Base-by-base conservation (phyloP, 768 basidiomycete genomes). In the Psilocybe subaeruginosa region DNA sequence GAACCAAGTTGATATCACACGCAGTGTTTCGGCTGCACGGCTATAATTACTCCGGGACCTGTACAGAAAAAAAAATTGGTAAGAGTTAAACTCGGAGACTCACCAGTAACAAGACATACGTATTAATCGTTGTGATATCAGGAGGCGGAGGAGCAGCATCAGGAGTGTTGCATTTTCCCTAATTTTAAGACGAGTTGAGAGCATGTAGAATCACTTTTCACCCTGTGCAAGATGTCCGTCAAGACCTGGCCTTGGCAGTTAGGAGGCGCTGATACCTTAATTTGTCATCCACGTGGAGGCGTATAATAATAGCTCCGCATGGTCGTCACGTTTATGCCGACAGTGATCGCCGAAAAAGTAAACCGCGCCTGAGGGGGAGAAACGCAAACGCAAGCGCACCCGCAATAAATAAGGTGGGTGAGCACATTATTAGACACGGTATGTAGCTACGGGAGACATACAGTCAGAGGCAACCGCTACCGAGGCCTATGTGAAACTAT, bases 301-400 rank as follows among this genome's bases (percentile, higher is more conserved):
- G 37, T 9, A 43, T 43, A 43, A 11, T 43, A 43, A 46, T n/a
- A 37, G 33, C 29, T 56, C 58, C 59, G 64, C 64, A 60, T 61
- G 64, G 64, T 50, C 50, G 52, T 61, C 63, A 64, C 63, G 59
- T 64, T 64, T 49, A 52, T 58, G 49, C 48, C 56, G 56, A 51
- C 45, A 45, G 50, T 62, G 56, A 62, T 62, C 53, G 61, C 56
- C 61, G 61, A 49, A 54, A 58, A 56, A 57, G 61, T 52, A n/a
- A 41, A 30, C 39, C 56, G 60, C 27, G 11, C 49, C 33, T 14
- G 41, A n/a, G n/a, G 14, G 7, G 5, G 14, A n/a, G 14, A 43
- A n/a, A 12, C 11, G 7, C 6, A n/a, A n/a, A 43, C 41, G 9
- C 5, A 43, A 43, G 41, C 41, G 41, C 41, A 43, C 41, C 33